phyloP scores from a whole-genome alignment of 148 eudicot genomes.

The Vaccinium myrtillus region DNA sequence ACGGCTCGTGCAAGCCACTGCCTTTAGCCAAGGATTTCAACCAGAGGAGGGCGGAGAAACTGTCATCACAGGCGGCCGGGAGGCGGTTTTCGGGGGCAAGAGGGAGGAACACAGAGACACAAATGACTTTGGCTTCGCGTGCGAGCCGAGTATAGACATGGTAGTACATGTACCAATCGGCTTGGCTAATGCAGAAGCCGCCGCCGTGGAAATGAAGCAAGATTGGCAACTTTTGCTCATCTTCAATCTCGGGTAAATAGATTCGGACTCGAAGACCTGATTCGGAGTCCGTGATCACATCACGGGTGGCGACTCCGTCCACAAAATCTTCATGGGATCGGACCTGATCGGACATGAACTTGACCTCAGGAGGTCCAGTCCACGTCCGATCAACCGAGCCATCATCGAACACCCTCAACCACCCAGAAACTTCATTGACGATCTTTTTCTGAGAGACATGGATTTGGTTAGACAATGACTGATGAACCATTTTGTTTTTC shows the following conservation, averaged over 20 bases:
- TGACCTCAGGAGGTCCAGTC: conserved; percentile 64
- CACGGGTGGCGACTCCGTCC: conserved; percentile 60
- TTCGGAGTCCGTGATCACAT: conserved; percentile 23
- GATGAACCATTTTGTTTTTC: background rate
- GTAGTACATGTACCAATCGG: conserved; percentile 83
- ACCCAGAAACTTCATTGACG: conserved; percentile 71
- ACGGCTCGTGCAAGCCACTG: conserved; percentile 20
- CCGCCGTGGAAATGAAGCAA: conserved; percentile 78
- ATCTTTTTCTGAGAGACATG: conserved; percentile 24
- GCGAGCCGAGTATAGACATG: conserved; percentile 52
- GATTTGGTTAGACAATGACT: background rate
- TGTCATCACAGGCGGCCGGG: conserved; percentile 67
- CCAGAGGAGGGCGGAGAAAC: conserved; percentile 62
- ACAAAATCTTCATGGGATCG: conserved; percentile 54
- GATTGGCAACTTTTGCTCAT: conserved; percentile 50
- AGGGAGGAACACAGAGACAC: conserved; percentile 60
- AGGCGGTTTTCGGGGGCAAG: conserved; percentile 76
- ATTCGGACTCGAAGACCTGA: conserved; percentile 47
- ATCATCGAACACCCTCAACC: conserved; percentile 72
- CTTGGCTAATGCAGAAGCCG: conserved; percentile 72
- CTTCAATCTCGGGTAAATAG: conserved; percentile 48
- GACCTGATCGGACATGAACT: conserved; percentile 63
- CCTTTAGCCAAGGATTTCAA: conserved; percentile 36
- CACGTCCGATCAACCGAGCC: conserved; percentile 80
- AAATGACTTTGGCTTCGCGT: conserved; percentile 31